A percentile compares a stretch with the other conserved stretches of the same genome.
Conservation (phyloP, 83 land plant species). For the Picea abies region DNA sequence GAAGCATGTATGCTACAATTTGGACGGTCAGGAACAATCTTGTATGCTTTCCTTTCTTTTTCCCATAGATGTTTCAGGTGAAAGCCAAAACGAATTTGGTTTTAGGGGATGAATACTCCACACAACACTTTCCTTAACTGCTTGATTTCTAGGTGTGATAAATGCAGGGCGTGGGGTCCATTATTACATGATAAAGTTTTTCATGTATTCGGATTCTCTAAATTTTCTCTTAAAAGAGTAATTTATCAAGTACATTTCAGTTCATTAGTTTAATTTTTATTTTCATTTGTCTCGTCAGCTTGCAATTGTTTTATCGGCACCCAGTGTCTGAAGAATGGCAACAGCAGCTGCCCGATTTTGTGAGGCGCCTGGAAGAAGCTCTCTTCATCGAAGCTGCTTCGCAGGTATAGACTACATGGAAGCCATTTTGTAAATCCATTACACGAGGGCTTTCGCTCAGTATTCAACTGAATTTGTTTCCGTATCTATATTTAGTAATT, state of each 20-base stretch:
- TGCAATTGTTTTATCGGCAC: conserved; percentile 27
- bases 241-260: too few relatives aligned
- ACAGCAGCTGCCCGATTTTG: conserved; percentile 57
- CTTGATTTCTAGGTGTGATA: too few relatives aligned
- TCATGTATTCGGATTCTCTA: too few relatives aligned
- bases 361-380: conserved; percentile 65
- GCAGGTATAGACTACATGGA: conserved; percentile 39
- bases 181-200: too few relatives aligned
- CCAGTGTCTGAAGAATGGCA: conserved; percentile 34
- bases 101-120: too few relatives aligned
- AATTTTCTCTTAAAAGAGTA: too few relatives aligned
- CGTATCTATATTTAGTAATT: background rate
- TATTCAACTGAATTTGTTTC: conserved; percentile 13
- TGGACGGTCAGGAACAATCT: background rate
- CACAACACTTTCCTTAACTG: too few relatives aligned
- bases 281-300: conserved; percentile 25
- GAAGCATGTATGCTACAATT: background rate
- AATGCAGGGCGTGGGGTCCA: too few relatives aligned
- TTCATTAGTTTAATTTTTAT: background rate
- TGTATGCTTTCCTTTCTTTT: background rate
- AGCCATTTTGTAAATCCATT: background rate
- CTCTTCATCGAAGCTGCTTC: conserved; percentile 55
- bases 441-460: background rate
- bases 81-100: too few relatives aligned
- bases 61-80: too few relatives aligned